Conservation (phyloP, 805 yeast genomes). For the Kazachstania taianensis region DNA sequence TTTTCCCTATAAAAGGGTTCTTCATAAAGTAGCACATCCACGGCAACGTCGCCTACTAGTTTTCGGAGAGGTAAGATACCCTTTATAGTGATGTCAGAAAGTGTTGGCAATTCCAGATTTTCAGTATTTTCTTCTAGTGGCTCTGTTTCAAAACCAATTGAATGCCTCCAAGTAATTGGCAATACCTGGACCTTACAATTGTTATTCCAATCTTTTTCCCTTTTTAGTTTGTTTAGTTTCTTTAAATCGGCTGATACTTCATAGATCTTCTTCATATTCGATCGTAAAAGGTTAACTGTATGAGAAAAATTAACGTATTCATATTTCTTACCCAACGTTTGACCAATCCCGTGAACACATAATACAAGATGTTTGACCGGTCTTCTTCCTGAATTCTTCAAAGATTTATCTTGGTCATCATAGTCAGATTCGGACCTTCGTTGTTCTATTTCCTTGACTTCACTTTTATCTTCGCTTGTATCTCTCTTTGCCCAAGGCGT, state of each 20-base stretch:
- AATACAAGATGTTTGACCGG: constrained; percentile 52
- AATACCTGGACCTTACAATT: constrained; percentile 69
- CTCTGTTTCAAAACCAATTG: constrained; percentile 46
- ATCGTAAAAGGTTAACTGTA: constrained; percentile 58
- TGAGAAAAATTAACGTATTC: constrained; percentile 83
- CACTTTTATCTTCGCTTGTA: constrained; percentile 7
- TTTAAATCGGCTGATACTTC: constrained; percentile 33
- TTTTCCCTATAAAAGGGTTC: constrained; percentile 57
- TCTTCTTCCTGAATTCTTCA: constrained; percentile 28
- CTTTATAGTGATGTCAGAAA: constrained; percentile 64
- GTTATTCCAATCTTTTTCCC: constrained; percentile 31
- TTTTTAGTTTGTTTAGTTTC: constrained; percentile 35
- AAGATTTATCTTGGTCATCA: constrained; percentile 35
- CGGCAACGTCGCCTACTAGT: constrained; percentile 73
- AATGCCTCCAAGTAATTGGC: constrained; percentile 89
- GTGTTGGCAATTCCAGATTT: constrained; percentile 42
- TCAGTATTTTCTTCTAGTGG: constrained; percentile 36
- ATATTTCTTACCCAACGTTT: constrained; percentile 64
- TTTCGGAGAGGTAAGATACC: constrained; percentile 71
- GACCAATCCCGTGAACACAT: constrained; percentile 96
- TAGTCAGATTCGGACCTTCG: constrained; percentile 38
- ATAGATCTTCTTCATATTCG: constrained; percentile 44
- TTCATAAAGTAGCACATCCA: constrained; percentile 72
- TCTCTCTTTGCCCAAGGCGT: constrained; percentile 1
- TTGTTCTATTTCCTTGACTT: constrained; percentile 31